Percentiles rank a stretch among this genome's conserved stretches.
Evolutionary conservation across 805 yeast genomes (phyloP).

Genomic region (Metschnikowia koreensis): DNA sequence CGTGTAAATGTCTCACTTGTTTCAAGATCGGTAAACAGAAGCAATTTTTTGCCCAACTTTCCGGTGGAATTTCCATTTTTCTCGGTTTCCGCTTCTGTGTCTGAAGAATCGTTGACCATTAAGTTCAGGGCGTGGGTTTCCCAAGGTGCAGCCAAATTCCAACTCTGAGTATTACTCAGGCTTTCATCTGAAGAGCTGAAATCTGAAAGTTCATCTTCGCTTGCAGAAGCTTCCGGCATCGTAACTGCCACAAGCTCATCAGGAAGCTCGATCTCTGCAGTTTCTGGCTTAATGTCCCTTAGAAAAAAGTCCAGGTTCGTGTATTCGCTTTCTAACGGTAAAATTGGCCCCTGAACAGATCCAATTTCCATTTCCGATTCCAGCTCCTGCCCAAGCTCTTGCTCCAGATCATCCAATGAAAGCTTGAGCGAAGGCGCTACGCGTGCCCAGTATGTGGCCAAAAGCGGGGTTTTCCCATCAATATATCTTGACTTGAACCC

Average conservation of each 20-base stretch:
- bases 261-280: background rate
- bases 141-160: constrained; percentile 6
- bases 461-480: constrained; percentile 13
- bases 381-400: background rate
- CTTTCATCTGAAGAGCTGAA: background rate
- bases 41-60: background rate
- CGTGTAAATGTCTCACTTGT: constrained; percentile 1
- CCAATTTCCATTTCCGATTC: too few species aligned
- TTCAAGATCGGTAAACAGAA: background rate
- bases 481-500: constrained; percentile 12
- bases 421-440: constrained; percentile 4
- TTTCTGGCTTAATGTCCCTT: background rate
- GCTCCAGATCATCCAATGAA: background rate
- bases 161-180: background rate
- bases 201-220: background rate
- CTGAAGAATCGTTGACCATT: background rate
- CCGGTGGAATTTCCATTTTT: background rate
- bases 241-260: background rate
- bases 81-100: background rate
- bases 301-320: constrained; percentile 1
- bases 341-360: background rate
- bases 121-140: background rate
- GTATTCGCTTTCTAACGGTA: background rate
- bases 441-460: constrained; percentile 12
- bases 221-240: background rate